These are phyloP conservation scores for Fusarium oligoseptatum DNA, from an alignment of 2,329 filamentous ascomycete species.

Conservation along the genomic window DNA sequence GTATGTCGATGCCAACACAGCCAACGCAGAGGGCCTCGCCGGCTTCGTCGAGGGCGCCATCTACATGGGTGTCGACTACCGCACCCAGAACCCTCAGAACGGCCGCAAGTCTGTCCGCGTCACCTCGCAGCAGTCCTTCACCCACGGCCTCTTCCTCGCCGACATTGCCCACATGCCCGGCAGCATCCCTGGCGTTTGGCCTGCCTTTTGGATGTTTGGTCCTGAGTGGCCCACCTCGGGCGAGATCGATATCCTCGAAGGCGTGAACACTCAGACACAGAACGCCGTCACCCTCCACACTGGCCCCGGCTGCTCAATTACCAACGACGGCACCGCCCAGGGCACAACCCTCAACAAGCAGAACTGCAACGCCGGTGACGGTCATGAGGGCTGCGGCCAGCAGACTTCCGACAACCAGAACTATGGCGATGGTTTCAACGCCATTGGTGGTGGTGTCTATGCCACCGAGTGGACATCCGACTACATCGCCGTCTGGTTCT, in stretches of 20 bases:
- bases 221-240: slow-evolving; percentile 77
- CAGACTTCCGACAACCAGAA: slow-evolving; percentile 63
- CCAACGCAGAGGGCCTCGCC: slow-evolving; percentile 70
- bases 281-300: slow-evolving; percentile 80
- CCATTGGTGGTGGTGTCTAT: slow-evolving; percentile 76
- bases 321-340: slow-evolving; percentile 60
- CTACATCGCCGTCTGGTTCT: slow-evolving; percentile 85
- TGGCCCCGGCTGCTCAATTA: slow-evolving; percentile 68
- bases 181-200: slow-evolving; percentile 79
- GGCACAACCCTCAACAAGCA: slow-evolving; percentile 60
- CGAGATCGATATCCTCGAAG: slow-evolving; percentile 87
- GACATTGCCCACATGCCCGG: slow-evolving; percentile 84
- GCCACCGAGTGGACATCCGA: slow-evolving; percentile 81
- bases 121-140: slow-evolving; percentile 75
- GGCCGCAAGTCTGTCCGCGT: slow-evolving; percentile 81
- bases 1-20: slow-evolving; percentile 72
- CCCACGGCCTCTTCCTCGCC: slow-evolving; percentile 76
- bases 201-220: slow-evolving; percentile 78
- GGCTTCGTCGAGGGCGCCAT: slow-evolving; percentile 67
- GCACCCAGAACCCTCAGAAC: slow-evolving; percentile 64
- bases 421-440: slow-evolving; percentile 80
- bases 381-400: slow-evolving; percentile 71
- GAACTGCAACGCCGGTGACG: slow-evolving; percentile 70
- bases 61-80: slow-evolving; percentile 78
- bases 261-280: slow-evolving; percentile 72